Evolutionary conservation across 2,329 filamentous ascomycete genomes (phyloP).

Genomic region (Thermochaetoides dissita): DNA sequence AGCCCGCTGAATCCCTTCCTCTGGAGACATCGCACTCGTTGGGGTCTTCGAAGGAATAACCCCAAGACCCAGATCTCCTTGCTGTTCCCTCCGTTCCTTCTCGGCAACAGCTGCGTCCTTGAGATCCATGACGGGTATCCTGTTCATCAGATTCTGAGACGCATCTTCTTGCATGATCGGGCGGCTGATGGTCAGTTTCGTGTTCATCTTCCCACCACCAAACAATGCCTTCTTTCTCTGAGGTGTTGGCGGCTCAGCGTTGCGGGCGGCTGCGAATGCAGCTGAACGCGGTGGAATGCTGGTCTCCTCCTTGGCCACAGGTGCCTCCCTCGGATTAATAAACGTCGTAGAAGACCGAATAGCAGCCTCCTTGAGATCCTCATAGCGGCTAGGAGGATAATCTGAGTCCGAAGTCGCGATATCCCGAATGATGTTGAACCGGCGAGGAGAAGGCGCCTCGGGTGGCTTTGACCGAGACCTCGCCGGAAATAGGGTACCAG

Average conservation of each 20-base stretch:
- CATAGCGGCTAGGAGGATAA: slow-evolving; percentile 32
- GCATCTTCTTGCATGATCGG: slow-evolving; percentile 30
- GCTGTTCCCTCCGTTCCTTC: slow-evolving; percentile 26
- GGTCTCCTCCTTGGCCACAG: slow-evolving; percentile 16
- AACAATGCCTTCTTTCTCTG: slow-evolving; percentile 19
- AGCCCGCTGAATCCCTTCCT: slow-evolving; percentile 22
- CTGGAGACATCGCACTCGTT: slow-evolving; percentile 21
- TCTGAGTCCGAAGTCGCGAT: slow-evolving; percentile 29
- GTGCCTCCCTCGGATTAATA: slow-evolving; percentile 20
- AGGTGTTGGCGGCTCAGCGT: not conserved
- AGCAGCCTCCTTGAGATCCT: slow-evolving; percentile 33
- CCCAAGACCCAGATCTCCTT: slow-evolving; percentile 15
- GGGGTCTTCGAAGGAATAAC: slow-evolving; percentile 24
- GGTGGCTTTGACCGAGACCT: slow-evolving; percentile 20
- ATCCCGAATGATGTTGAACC: slow-evolving; percentile 24
- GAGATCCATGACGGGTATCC: slow-evolving; percentile 36
- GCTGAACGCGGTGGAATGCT: slow-evolving; percentile 1
- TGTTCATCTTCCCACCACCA: slow-evolving; percentile 12
- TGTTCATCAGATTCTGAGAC: slow-evolving; percentile 27
- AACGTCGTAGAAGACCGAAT: slow-evolving; percentile 25
- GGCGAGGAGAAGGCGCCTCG: slow-evolving; percentile 27
- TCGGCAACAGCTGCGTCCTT: slow-evolving; percentile 34
- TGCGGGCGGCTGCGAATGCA: not conserved
- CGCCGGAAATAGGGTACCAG: slow-evolving; percentile 20
- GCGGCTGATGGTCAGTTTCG: slow-evolving; percentile 33